Percentiles rank a stretch among this genome's conserved stretches.
Evolutionary conservation across 2,329 filamentous ascomycete genomes (phyloP).

Genomic region (Diaporthe australafricana): DNA sequence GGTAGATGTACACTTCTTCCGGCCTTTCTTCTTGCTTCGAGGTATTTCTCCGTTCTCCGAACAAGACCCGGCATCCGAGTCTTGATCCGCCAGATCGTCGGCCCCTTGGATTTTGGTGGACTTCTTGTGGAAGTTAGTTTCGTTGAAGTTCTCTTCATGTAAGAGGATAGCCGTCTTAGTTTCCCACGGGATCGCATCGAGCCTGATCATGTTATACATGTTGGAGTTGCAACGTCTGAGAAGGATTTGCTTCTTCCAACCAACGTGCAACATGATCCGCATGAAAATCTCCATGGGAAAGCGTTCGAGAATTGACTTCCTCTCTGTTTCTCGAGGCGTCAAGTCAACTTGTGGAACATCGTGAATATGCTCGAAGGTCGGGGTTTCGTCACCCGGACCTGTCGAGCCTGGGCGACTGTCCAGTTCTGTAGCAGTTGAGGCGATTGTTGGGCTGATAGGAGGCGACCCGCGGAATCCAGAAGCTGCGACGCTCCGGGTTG

Average conservation of each 20-base stretch:
- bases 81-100: background rate
- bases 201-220: conserved; percentile 23
- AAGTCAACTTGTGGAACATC: conserved; percentile 12
- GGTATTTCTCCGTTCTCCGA: background rate
- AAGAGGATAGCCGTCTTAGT: conserved; percentile 29
- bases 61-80: background rate
- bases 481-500: background rate
- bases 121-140: conserved; percentile 31
- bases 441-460: conserved; percentile 13
- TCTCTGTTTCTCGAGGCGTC: background rate
- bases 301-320: conserved; percentile 25
- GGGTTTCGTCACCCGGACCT: background rate
- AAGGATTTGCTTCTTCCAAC: conserved; percentile 27
- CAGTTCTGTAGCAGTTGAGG: conserved; percentile 10
- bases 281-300: conserved; percentile 34
- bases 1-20: background rate
- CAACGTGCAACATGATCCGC: conserved; percentile 34
- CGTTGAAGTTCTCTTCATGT: conserved; percentile 29
- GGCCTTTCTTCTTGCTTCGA: background rate
- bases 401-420: background rate
- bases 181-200: conserved; percentile 34
- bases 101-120: background rate
- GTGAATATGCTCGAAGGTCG: conserved; percentile 32
- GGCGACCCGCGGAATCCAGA: conserved; percentile 10
- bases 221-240: conserved; percentile 32